Conservation (phyloP, 1,139 yeast genomes). For the Pichia sp. region DNA sequence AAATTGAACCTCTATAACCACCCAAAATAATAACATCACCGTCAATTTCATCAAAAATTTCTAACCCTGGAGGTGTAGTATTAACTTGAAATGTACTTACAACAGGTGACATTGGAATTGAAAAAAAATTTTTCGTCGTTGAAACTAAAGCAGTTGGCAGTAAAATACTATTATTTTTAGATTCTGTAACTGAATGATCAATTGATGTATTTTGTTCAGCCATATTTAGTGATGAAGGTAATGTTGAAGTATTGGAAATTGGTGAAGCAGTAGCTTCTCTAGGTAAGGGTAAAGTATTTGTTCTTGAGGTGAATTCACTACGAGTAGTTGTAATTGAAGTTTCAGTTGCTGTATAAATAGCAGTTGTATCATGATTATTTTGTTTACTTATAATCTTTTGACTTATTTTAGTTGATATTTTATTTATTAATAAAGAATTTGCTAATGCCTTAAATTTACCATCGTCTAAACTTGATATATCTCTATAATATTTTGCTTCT, state of each 20-base stretch:
- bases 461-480: constrained; percentile 55
- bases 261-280: not conserved
- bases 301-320: no score
- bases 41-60: constrained; percentile 44
- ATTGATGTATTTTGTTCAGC: not conserved
- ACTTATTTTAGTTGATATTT: constrained; percentile 3
- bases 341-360: no score
- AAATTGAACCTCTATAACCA: constrained; percentile 82
- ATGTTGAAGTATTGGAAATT: not conserved
- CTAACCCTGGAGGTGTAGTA: constrained; percentile 25
- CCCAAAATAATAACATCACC: constrained; percentile 81
- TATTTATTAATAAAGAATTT: constrained; percentile 41
- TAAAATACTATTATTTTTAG: not conserved
- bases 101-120: constrained; percentile 5
- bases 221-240: not conserved
- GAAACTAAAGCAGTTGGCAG: not conserved
- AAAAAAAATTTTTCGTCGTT: constrained; percentile 3
- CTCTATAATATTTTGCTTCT: constrained; percentile 53
- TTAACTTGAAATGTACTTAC: constrained; percentile 11
- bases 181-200: not conserved
- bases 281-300: not conserved
- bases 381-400: not conserved
- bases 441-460: constrained; percentile 64
- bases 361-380: no score
- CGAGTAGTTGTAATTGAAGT: no score